Base-by-base conservation (phyloP, 495 filamentous ascomycete species). In the Penicillium goetzii region DNA sequence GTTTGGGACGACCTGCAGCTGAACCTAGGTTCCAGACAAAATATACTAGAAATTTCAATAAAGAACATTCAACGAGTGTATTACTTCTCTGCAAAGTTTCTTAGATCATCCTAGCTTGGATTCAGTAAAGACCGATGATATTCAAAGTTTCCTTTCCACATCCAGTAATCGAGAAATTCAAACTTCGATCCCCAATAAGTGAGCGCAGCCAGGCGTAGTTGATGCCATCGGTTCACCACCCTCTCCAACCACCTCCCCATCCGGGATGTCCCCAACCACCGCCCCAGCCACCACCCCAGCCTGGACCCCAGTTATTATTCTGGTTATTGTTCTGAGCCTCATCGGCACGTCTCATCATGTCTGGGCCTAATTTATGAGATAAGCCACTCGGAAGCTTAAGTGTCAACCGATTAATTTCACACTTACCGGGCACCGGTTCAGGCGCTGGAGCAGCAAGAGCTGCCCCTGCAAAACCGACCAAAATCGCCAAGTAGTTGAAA, bases 241-340 rank as follows among this genome's bases (percentile, higher is more conserved):
- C 54, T 38, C 54, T 10, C 54, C 54, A 56, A 15, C 54, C 54
- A 25, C 36, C 33, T 23, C 33, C 33, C 54, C 54, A 56, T 40
- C 54, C 54, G 38, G 54, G 54, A 21, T 41, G n/a, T 25, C 54
- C 33, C 54, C 54, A 56, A 23, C 33, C 32, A 23, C 32, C 32
- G 34, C 26, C 11, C 49, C 49, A 52, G 15, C 49, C 49, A 9
- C 26, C 14, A 32, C 54, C 54, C 54, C 54, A 56, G 21, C 54
- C 54, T 17, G 54, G 54, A 2, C 54, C 54, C 36, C 54, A 36
- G 5, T 36, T 5, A 19, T 41, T 41, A 17, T 56, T 56, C 54
- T 56, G 54, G 32, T 40, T 56, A 17, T 56, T 56, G 33, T 21
- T 38, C 32, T 56, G 54, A 19, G n/a, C 33, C 7, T 41, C 54